phyloP scores from a whole-genome alignment of 2,329 filamentous ascomycete genomes.

The Penicillium griseofulvum region DNA sequence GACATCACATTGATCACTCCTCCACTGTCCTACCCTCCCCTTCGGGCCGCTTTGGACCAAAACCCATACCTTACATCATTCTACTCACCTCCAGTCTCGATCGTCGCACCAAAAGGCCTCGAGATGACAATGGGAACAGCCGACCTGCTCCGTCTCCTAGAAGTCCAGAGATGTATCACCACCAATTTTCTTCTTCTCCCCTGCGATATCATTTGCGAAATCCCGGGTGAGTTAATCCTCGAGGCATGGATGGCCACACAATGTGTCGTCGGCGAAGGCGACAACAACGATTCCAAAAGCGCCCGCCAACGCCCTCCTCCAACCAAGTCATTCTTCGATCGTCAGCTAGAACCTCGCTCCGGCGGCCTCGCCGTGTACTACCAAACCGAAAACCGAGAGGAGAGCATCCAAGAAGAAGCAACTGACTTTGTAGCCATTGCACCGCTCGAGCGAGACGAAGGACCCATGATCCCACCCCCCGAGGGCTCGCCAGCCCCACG shows the following conservation, averaged over 20 bases:
- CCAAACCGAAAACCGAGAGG: background rate
- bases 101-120: slow-evolving; percentile 73
- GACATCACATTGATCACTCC: slow-evolving; percentile 5
- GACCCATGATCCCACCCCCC: background rate
- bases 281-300: background rate
- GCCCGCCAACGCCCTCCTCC: background rate
- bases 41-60: background rate
- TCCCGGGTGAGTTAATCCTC: background rate
- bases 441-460: background rate
- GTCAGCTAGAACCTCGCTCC: background rate
- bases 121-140: slow-evolving; percentile 84
- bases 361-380: background rate
- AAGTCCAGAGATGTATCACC: slow-evolving; percentile 71
- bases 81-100: slow-evolving; percentile 49
- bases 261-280: background rate
- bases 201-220: background rate
- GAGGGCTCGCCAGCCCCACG: background rate
- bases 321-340: background rate
- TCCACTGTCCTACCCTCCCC: background rate
- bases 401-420: background rate
- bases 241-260: slow-evolving; percentile 3
- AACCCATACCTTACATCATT: background rate
- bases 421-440: slow-evolving; percentile 1
- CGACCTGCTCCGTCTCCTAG: slow-evolving; percentile 76
- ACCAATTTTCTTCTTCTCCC: slow-evolving; percentile 85